Evolutionary conservation across 805 yeast genomes (phyloP), one percentile per base, ranked within the genome.

Genomic region (Candida krabiensis): DNA sequence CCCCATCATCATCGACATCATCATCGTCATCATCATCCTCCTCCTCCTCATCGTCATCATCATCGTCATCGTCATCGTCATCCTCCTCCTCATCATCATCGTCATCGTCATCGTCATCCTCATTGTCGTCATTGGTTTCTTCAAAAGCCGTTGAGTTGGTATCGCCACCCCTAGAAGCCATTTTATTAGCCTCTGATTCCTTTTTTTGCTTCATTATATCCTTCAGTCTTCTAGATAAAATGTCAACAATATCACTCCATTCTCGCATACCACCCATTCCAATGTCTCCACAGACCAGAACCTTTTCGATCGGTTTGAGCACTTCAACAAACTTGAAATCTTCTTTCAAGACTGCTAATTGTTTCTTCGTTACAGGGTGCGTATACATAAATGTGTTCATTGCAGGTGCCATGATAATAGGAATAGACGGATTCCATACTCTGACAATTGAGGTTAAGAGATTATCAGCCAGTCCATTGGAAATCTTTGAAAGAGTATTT

Each of bases 231-330:
- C 80, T 70, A 15, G 86, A 95, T 33, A 87, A 73, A 52, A 80
- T 79, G 57, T 89, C 95, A 14, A 89, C 96, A 52, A 93, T 83
- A 60, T 90, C 97, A 59, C 87, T 85, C 79, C 95, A 88, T 53
- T 93, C 98, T 83, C 90, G 84, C 98, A 93, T 93, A 38, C 99
- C 98, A 33, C 99, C 98, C 88, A 93, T 85, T n/a, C 98, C 98
- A 40, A 93, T 89, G 53, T 91, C 98, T 44, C 99, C 98, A 66
- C 90, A 88, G 28, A 40, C 95, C 88, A 56, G 85, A 80, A 91
- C 96, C 62, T 91, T 91, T 61, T 91, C 99, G 17, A 89, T 88
- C 0, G 99, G 99, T 59, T 83, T 84, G 56, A 93, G 72, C n/a
- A 91, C 79, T 49, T 88, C 95, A 46, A 91, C 83, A 91, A 95